Evolutionary conservation across 495 filamentous ascomycete genomes (phyloP).

Genomic region (Rostrohypoxylon terebratum): DNA sequence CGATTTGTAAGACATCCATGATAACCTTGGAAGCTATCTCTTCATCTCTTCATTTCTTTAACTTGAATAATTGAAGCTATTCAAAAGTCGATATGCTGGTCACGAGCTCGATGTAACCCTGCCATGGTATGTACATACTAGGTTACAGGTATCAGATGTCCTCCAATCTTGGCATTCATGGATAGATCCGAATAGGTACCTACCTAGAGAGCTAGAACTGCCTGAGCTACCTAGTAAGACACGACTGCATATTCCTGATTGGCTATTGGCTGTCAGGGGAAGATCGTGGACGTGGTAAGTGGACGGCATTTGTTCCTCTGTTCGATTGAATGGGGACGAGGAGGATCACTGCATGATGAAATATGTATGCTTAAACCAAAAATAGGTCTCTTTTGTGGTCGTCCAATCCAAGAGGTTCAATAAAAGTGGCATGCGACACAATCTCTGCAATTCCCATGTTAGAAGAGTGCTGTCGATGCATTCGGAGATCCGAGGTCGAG

Average conservation of each 20-base stretch:
- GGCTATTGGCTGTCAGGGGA: constrained; percentile 20
- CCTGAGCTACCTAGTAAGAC: constrained; percentile 15
- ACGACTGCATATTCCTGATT: constrained; percentile 23
- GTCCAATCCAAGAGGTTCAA: neutral
- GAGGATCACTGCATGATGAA: constrained; percentile 30
- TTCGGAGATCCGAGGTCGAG: constrained; percentile 37
- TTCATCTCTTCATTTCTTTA: neutral
- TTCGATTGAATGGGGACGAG: constrained; percentile 19
- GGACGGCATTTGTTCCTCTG: constrained; percentile 14
- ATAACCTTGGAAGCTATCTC: neutral
- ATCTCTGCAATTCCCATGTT: neutral
- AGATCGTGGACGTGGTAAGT: constrained; percentile 13
- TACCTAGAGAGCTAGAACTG: too few species aligned
- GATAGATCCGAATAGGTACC: constrained; percentile 25
- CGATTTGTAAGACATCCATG: neutral
- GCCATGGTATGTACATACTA: constrained; percentile 15
- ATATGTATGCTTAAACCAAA: neutral
- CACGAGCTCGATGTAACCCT: constrained; percentile 28
- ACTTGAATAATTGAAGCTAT: neutral
- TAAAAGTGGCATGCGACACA: constrained; percentile 22
- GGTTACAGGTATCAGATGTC: constrained; percentile 11
- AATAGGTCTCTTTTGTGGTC: neutral
- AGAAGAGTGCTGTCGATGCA: neutral
- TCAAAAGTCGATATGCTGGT: neutral
- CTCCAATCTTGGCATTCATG: constrained; percentile 31